Evolutionary conservation across 139 green algal genomes (phyloP), one percentile per base, ranked within the genome.

Genomic region (Asterochloris sp.): DNA sequence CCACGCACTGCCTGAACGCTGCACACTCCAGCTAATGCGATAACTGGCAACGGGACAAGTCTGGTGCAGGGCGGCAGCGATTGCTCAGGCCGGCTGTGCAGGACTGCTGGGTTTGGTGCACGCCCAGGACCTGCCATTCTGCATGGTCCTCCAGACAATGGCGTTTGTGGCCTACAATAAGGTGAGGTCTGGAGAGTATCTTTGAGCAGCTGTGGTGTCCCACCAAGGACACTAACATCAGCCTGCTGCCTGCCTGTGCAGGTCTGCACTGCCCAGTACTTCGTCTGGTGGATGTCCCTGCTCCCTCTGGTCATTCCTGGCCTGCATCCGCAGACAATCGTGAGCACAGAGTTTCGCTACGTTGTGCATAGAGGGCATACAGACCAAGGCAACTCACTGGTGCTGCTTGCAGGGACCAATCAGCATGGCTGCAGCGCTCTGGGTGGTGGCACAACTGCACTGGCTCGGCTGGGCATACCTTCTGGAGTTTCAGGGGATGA

Each of bases 211-310:
- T 76, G 28, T 64, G 24, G 0, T 21, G 54, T 76, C 24, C n/a
- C 71, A 76, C 24, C 38, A 28, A n/a, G 17, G 23, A 21, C n/a
- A 76, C 26, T 23, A 0, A 23, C 47, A 61, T 28, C 71, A 76
- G 17, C 10, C 6, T 78, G 10, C 28, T 19, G 13, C 17, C 16
- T 29, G 16, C 15, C 27, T 67, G 28, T 29, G 54, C 83, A 89
- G 82, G 89, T 95, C 14, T 86, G 86, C 47, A 98, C 95, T 1
- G 93, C 95, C 9, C 96, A 99, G 88, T 99, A 99, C 87, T 99
- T 99, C 92, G 96, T 98, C 10, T 99, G 96, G 96, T 99, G 92
- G 83, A 88, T 98, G n/a, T 83, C 84, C 68, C 90, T 98, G 60
- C 68, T 97, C 74, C 96, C 96, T 12, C 76, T 98, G 74, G 84